Conservation (phyloP, 768 basidiomycete genomes). For the Pholiota conissans region DNA sequence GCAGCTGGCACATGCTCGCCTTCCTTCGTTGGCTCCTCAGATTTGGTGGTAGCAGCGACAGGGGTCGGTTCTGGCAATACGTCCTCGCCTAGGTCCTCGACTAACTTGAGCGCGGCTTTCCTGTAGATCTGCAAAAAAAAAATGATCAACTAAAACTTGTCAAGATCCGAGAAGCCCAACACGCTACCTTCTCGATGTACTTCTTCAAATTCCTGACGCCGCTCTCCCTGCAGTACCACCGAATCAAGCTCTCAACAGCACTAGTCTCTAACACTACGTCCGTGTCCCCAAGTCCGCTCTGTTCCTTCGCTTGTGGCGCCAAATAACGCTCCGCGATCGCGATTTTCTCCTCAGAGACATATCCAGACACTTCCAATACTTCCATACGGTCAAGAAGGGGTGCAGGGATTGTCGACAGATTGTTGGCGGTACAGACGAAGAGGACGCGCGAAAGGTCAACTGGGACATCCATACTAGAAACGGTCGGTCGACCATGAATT, state of each 20-base stretch:
- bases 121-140: slow-evolving; percentile 90
- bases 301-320: slow-evolving; percentile 90
- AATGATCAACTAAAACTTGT: no score
- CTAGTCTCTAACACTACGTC: slow-evolving; percentile 78
- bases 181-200: slow-evolving; percentile 92
- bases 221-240: slow-evolving; percentile 96
- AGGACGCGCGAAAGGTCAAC: slow-evolving; percentile 95
- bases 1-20: not conserved
- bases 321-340: slow-evolving; percentile 87
- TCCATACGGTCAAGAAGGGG: slow-evolving; percentile 96
- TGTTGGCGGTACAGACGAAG: slow-evolving; percentile 97
- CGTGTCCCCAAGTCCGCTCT: slow-evolving; percentile 81
- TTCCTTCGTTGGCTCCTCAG: slow-evolving; percentile 1
- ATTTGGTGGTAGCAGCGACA: slow-evolving; percentile 6
- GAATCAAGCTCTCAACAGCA: slow-evolving; percentile 86
- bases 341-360: slow-evolving; percentile 91
- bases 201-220: slow-evolving; percentile 98
- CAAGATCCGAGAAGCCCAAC: no score
- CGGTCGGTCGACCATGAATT: not conserved
- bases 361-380: slow-evolving; percentile 91
- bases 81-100: slow-evolving; percentile 87
- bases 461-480: slow-evolving; percentile 88
- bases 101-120: slow-evolving; percentile 91
- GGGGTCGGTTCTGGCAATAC: slow-evolving; percentile 63
- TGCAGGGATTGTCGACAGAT: slow-evolving; percentile 90